Evolutionary conservation across 2,329 filamentous ascomycete genomes (phyloP), one percentile per base, ranked within the genome.

Genomic region (Cladophialophora exuberans): DNA sequence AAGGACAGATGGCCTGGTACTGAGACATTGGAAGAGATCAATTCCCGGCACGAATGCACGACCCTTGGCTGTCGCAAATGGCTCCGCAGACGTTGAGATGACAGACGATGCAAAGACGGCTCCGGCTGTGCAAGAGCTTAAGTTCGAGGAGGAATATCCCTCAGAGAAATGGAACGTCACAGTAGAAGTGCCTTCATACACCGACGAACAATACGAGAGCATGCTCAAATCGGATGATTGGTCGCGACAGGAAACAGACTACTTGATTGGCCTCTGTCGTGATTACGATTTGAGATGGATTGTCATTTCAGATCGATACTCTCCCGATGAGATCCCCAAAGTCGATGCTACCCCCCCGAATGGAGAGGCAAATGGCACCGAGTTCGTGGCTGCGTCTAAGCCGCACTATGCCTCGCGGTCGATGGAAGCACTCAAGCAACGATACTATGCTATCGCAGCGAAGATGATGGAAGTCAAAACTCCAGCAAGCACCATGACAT

Each of bases 231-330:
- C 80, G 67, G 77, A 83, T 11, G 86, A 93, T 64, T 99, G 94
- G 94, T 87, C 88, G 11, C 90, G 88, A 66, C 87, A 94, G 65
- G 94, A 99, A 73, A 99, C 94, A 6, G 91, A 97, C 69, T 97
- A 97, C 68, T 74, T 99, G 60, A 82, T 97, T 69, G 77, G 83
- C 2, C 70, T 93, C 30, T 89, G 84, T 11, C 81, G 81, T 54
- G 87, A 92, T 42, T 96, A 86, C 67, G 90, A 96, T 67, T 80
- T 96, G 57, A 86, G 94, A 63, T 99, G 94, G 91, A 82, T 93
- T 3, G 72, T 97, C 13, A 89, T 99, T 57, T 90, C 87, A 79
- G 94, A 99, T 71, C 88, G 93, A 54, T 99, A 97, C 74, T 89
- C 96, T 50, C 96, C 60, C 11, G 23, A 38, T 15, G 56, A 63